Conservation (phyloP, 257 asterid genomes). For the Nicotiana otophora region DNA sequence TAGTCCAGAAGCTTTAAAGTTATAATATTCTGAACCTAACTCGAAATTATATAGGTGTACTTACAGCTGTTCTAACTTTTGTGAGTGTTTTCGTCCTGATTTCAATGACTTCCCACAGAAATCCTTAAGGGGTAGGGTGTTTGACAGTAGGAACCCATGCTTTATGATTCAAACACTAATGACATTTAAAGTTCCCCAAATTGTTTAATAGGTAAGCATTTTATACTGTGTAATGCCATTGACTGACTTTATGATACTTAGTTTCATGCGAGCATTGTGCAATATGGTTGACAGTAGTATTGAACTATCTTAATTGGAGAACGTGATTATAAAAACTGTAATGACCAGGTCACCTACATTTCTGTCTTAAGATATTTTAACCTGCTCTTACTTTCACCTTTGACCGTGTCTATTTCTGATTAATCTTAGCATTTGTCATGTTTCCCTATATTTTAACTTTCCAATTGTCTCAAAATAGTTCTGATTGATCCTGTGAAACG, state of each 20-base stretch:
- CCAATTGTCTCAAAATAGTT: constrained; percentile 43
- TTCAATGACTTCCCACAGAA: neutral
- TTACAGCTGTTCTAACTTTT: neutral
- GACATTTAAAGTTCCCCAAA: neutral
- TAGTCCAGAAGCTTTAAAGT: neutral
- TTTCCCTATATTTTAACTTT: neutral
- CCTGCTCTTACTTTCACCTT: neutral
- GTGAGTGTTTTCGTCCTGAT: neutral
- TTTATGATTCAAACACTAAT: neutral
- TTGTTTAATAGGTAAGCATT: neutral
- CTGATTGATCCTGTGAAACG: constrained; percentile 84
- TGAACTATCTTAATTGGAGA: neutral
- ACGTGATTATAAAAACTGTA: neutral
- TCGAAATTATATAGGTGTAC: neutral
- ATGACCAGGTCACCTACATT: neutral
- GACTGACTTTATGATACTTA: neutral
- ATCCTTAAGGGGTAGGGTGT: neutral
- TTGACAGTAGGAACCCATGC: neutral
- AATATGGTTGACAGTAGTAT: neutral
- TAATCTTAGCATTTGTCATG: neutral
- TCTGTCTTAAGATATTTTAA: neutral
- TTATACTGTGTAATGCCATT: neutral
- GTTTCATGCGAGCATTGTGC: neutral
- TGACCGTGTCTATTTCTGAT: neutral
- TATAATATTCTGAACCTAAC: neutral